Evolutionary conservation across 192 early-diverging fungal species (phyloP), one percentile per base, ranked within the genome.

Genomic region (Umbelopsis vinacea): DNA sequence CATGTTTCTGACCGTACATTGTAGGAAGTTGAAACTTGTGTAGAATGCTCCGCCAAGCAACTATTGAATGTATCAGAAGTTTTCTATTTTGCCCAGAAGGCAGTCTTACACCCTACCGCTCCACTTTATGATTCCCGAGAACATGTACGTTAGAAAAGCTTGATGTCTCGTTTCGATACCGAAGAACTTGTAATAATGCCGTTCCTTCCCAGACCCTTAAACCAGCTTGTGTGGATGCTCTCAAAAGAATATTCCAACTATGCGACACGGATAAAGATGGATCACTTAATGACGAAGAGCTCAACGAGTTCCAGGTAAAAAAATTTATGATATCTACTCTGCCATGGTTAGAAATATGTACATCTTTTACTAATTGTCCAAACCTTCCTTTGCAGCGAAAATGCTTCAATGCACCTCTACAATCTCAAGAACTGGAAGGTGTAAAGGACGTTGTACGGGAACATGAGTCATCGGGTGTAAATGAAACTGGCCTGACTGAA

Each of bases 1-100:
- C 67, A 22, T 46, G 38, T 45, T 43, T 21, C 29, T 38, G 48
- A 29, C n/a, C 29, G 15, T 22, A 15, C 10, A 15, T 40, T 74
- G 21, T 79, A 95, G 87, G 97, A 98, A 85, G 95, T 99, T 35
- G 98, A 99, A 83, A 96, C 97, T 6, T 97, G 97, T 80, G 95
- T 99, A 22, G 97, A 99, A 74, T 99, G 98, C 77, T 98, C 96
- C 0, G 95, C 96, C n/a, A 97, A 95, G 78, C 91, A 93, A 74
- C 85, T 92, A 26, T 81, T 98, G 46, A 98, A 98, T 77, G 95
- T 98, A 1, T 95, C 95, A 0, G 98, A 99, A 86, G 95, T 99
- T n/a, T 99, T 99, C 78, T 99, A 98, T 81, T 98, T 98, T 90
- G 98, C 98, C 6, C 98, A 99, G 87, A 98, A 98, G 79, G 98